Evolutionary conservation across 1,284 basidiomycete genomes (phyloP).

Genomic region (Papiliotrema terrestris): DNA sequence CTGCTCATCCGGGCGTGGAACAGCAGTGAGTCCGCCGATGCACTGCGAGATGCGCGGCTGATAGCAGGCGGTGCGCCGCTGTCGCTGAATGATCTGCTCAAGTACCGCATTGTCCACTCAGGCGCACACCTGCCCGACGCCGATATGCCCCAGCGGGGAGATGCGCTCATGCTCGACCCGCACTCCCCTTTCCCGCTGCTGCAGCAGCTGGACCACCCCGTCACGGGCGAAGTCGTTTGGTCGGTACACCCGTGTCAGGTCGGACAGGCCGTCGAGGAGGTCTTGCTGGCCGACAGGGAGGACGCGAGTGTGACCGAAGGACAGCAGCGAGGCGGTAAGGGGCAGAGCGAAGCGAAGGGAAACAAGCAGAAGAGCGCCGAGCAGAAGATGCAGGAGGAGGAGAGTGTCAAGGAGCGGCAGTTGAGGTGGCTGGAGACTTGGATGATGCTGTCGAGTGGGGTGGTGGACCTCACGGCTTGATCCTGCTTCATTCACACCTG

Average conservation of each 20-base stretch:
- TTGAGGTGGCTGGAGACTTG: slow-evolving; percentile 37
- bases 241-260: slow-evolving; percentile 35
- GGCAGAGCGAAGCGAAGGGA: neutral
- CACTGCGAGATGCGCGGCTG: neutral
- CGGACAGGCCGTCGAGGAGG: slow-evolving; percentile 22
- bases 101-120: neutral
- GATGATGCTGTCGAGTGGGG: slow-evolving; percentile 31
- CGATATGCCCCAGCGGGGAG: neutral
- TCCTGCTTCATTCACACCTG: no score
- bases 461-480: slow-evolving; percentile 20
- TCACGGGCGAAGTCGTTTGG: slow-evolving; percentile 27
- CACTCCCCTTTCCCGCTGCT: slow-evolving; percentile 29
- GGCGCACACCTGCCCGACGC: neutral
- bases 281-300: slow-evolving; percentile 9
- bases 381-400: neutral
- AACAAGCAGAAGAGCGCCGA: neutral
- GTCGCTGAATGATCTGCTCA: slow-evolving; percentile 8
- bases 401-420: neutral
- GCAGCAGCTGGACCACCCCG: slow-evolving; percentile 29
- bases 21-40: slow-evolving; percentile 21
- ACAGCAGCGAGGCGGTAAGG: neutral
- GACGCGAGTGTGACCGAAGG: neutral
- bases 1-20: slow-evolving; percentile 34
- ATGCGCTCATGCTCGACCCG: slow-evolving; percentile 18
- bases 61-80: slow-evolving; percentile 25